Conservation (phyloP, 345 rosid species). For the Gynandropsis gynandra region DNA sequence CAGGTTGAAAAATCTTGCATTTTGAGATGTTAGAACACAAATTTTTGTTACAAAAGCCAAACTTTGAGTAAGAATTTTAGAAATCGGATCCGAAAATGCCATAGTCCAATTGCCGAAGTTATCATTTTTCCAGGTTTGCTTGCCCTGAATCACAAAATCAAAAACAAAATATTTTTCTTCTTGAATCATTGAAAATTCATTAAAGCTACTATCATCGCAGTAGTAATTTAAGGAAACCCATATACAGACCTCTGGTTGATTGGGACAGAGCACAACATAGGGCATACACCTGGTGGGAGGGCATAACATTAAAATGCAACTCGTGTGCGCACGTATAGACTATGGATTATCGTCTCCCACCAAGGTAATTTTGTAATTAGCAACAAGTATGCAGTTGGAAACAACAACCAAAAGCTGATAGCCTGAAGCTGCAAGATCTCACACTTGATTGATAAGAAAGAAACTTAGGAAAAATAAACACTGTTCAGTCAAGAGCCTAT, state of each 20-base stretch:
- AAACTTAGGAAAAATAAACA: not conserved
- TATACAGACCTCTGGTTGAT: not conserved
- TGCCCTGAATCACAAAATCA: not conserved
- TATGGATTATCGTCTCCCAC: not conserved
- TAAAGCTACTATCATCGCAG: not conserved
- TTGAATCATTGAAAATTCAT: too few relatives aligned
- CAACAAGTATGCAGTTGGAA: not conserved
- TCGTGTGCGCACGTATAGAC: not conserved
- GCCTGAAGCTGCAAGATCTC: not conserved
- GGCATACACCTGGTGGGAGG: not conserved
- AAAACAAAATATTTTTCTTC: not conserved
- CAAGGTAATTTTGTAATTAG: not conserved
- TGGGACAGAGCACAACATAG: not conserved
- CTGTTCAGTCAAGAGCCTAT: not conserved
- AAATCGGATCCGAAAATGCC: not conserved
- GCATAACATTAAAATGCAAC: not conserved
- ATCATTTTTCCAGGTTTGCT: too few relatives aligned
- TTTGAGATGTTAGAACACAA: not conserved
- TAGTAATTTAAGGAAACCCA: slow-evolving; percentile 11
- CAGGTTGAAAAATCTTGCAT: not conserved
- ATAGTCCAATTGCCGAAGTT: too few relatives aligned
- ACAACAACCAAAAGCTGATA: slow-evolving; percentile 3
- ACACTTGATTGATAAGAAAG: not conserved
- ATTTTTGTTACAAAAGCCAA: slow-evolving; percentile 1
- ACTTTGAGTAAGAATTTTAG: not conserved